Base-by-base conservation (phyloP, 495 filamentous ascomycete genomes). In the Talaromyces borbonicus region DNA sequence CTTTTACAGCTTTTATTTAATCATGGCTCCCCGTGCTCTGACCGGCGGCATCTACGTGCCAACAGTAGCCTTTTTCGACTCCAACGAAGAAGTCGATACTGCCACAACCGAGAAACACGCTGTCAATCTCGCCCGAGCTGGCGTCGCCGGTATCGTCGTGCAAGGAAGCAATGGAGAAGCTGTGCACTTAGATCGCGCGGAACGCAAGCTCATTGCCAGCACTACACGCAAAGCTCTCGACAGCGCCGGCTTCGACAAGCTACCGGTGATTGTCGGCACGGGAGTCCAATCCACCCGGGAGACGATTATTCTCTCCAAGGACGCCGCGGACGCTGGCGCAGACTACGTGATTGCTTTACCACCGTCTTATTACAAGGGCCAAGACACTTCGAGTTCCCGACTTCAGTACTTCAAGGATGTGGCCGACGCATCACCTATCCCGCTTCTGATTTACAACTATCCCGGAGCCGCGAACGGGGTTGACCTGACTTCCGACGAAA, bases 131-230 rank as follows among this genome's bases (percentile, higher is more conserved):
- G 87, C 85, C 42, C 62, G 77, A 43, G 80, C 84, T 36, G 88
- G 88, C 43, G 77, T 93, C 26, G 75, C 81, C 31, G 89, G 88
- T 39, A 69, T 95, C 30, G 79, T 85, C 38, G 87, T 85, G 14
- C 87, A 93, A 61, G 89, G 89, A 22, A 90, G 84, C 61, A 95
- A 93, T 59, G 89, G 89, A 56, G 89, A 92, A 65, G 85, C 85
- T 2, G 84, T 89, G 3, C 86, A 90, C 55, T 68, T 90, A 19
- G 80, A 81, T 37, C 79, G 79, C 26, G 63, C 74, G 14, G 85
- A 90, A 58, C 78, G 85, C 37, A 76, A 74, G 36, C 61, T 74
- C 46, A 75, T 93, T 48, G 92, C 85, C 19, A 67, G 73, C 40
- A 73, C 79, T 14, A 94, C 89, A 1, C 84, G 85, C 19, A 78